These are phyloP conservation scores for Suillus subaureus DNA, from an alignment of 768 basidiomycete genomes.

Conservation along the genomic window DNA sequence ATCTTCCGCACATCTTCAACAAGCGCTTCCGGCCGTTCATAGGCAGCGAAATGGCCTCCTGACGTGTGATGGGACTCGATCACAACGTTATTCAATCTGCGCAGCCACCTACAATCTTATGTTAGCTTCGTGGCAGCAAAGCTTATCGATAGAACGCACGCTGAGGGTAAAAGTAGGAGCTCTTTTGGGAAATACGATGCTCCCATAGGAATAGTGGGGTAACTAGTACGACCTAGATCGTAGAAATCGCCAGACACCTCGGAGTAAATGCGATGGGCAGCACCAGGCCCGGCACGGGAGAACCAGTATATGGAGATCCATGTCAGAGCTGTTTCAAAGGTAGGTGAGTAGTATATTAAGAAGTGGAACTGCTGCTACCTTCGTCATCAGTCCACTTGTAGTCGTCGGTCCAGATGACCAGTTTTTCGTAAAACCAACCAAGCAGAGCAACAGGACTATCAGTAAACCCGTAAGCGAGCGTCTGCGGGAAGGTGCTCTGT, in stretches of 20 bases:
- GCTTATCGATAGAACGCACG: not conserved
- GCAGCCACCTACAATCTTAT: conserved; percentile 39
- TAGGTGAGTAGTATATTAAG: not conserved
- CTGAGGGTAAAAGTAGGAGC: conserved; percentile 59
- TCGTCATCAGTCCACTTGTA: conserved; percentile 58
- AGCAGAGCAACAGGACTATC: conserved; percentile 56
- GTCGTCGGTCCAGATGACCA: conserved; percentile 45
- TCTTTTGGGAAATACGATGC: conserved; percentile 69
- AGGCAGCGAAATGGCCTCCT: conserved; percentile 60
- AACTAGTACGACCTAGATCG: not conserved
- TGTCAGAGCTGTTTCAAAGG: conserved; percentile 30
- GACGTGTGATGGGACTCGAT: conserved; percentile 46
- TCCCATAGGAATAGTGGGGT: conserved; percentile 50
- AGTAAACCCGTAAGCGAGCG: conserved; percentile 49
- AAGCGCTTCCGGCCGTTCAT: conserved; percentile 49
- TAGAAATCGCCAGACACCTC: conserved; percentile 2
- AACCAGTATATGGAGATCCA: conserved; percentile 38
- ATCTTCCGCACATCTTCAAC: conserved; percentile 53
- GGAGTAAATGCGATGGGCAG: conserved; percentile 23
- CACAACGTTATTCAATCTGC: conserved; percentile 39
- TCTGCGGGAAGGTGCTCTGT: conserved; percentile 50
- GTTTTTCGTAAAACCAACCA: conserved; percentile 51
- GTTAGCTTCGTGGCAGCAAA: not conserved
- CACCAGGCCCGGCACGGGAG: conserved; percentile 31
- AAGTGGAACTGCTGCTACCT: conserved; percentile 32